Conservation (phyloP, 139 green algal genomes). For the Auxenochlorella pyrenoidosa region DNA sequence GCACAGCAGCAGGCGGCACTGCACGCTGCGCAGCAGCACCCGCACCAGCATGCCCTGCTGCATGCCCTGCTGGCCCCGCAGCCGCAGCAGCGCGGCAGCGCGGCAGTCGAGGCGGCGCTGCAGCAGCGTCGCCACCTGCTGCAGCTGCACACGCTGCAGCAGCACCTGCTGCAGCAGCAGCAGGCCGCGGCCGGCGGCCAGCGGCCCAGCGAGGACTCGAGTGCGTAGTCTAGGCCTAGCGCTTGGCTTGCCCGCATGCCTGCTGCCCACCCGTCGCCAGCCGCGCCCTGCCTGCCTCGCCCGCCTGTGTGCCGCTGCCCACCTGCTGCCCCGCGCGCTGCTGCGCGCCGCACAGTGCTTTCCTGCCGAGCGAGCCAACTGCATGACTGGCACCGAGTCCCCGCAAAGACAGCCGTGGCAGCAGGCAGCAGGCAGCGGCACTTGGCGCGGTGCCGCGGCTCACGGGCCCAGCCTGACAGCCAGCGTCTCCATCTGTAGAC, state of each 20-base stretch:
- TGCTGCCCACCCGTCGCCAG: neutral
- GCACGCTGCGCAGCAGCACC: neutral
- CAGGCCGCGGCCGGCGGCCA: neutral
- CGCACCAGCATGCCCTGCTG: neutral
- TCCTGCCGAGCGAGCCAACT: neutral
- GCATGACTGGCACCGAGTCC: neutral
- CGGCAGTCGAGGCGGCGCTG: neutral
- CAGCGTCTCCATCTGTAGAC: neutral
- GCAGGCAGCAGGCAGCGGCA: neutral
- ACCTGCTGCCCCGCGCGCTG: neutral
- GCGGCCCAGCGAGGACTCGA: slow-evolving; percentile 16
- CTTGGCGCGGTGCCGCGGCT: neutral
- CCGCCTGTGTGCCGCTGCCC: neutral
- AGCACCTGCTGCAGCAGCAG: slow-evolving; percentile 8
- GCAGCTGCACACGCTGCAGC: slow-evolving; percentile 3
- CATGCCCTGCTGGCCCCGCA: neutral
- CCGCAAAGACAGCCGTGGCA: neutral
- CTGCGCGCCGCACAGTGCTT: neutral
- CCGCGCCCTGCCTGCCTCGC: neutral
- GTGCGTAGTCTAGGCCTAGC: neutral
- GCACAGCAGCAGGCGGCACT: neutral
- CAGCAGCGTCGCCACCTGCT: slow-evolving; percentile 11
- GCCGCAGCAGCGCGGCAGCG: neutral
- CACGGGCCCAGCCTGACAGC: neutral
- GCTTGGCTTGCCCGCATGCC: neutral